phyloP scores from a whole-genome alignment of 208 protist species.

The Naegleria gruberi region DNA sequence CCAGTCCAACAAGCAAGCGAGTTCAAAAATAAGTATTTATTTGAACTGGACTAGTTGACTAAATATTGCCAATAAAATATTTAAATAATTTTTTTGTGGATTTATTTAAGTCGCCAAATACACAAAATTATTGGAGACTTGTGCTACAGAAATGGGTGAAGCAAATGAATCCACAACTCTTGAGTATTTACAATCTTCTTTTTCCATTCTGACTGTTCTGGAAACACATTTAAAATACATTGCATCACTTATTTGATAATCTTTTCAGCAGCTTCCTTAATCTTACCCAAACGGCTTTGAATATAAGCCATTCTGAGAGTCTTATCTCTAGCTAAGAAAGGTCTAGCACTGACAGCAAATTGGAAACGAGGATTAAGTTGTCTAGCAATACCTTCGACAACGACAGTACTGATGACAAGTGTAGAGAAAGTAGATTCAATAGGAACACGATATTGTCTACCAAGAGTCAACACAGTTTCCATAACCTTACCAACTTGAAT shows the following conservation, averaged over 20 bases:
- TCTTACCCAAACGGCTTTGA: neutral
- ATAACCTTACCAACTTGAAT: slow-evolving; percentile 69
- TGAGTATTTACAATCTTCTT: too few species aligned
- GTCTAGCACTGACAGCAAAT: slow-evolving; percentile 37
- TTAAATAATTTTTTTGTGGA: too few species aligned
- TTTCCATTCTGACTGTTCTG: too few species aligned
- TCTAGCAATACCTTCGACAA: slow-evolving; percentile 75
- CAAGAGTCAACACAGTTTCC: slow-evolving; percentile 55
- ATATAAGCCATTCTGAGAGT: neutral
- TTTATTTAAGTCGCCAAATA: neutral
- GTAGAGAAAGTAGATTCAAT: slow-evolving; percentile 82
- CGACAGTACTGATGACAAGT: slow-evolving; percentile 71
- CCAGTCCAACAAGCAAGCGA: neutral
- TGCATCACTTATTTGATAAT: neutral
- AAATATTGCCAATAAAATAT: too few species aligned
- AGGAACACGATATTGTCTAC: slow-evolving; percentile 63
- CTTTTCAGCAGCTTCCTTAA: neutral
- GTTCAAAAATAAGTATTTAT: neutral
- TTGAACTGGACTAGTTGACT: neutral
- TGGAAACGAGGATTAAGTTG: slow-evolving; percentile 74
- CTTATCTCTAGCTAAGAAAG: neutral
- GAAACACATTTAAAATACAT: too few species aligned
- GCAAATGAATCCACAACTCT: too few species aligned
- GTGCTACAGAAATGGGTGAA: too few species aligned
- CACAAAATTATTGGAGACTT: too few species aligned